Conservation (phyloP, 495 filamentous ascomycete species). For the Geoglossum glabrum region DNA sequence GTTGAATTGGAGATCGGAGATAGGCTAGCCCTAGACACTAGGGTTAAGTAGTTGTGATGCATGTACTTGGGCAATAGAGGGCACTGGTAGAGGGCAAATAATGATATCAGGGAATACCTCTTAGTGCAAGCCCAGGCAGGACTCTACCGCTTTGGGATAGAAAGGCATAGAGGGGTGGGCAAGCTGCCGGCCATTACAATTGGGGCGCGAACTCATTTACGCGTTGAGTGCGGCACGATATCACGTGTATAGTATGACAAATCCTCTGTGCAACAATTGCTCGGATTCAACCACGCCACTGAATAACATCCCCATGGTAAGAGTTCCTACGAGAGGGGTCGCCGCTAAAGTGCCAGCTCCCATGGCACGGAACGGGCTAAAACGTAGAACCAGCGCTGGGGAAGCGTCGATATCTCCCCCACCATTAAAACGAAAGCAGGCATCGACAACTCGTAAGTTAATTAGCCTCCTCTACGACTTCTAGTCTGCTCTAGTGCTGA, state of each 20-base stretch:
- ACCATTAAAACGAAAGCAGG: slow-evolving; percentile 30
- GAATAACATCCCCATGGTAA: neutral
- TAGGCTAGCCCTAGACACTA: slow-evolving; percentile 42
- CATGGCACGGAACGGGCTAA: neutral
- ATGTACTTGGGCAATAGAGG: neutral
- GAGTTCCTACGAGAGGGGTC: neutral
- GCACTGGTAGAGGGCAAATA: neutral
- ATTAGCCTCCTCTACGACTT: slow-evolving; percentile 1
- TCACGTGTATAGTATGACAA: neutral
- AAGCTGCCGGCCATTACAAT: too few relatives aligned
- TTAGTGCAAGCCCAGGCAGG: neutral
- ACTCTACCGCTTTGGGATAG: too few relatives aligned
- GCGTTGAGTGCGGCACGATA: neutral
- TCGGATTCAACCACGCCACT: neutral
- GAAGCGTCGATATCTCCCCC: slow-evolving; percentile 3
- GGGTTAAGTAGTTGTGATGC: slow-evolving; percentile 24
- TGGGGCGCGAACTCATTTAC: too few relatives aligned
- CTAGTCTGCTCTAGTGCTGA: neutral
- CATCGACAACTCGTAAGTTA: slow-evolving; percentile 52
- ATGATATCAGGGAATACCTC: neutral
- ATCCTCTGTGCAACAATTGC: neutral
- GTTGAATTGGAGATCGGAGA: slow-evolving; percentile 44
- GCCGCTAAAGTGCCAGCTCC: neutral
- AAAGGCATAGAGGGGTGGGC: too few relatives aligned
- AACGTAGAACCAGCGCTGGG: neutral